phyloP scores from a whole-genome alignment of 2,329 filamentous ascomycete species.

The Hymenoscyphus occultus region DNA sequence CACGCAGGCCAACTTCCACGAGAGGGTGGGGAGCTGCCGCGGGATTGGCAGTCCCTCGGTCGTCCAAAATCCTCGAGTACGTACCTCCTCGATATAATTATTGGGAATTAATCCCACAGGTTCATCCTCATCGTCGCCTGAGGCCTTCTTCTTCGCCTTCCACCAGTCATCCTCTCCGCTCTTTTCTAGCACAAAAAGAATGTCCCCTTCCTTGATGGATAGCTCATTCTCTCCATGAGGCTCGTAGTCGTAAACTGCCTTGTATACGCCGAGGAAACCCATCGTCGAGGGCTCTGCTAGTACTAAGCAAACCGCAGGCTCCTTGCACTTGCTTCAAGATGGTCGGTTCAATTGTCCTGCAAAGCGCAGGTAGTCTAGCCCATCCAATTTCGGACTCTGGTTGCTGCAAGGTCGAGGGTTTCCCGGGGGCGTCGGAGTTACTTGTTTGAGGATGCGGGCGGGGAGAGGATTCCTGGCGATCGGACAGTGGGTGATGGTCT shows the following conservation, averaged over 20 bases:
- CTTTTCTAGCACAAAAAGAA: constrained; percentile 80
- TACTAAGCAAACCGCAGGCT: constrained; percentile 18
- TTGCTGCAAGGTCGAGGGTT: constrained; percentile 24
- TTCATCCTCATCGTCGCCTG: constrained; percentile 39
- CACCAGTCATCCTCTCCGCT: constrained; percentile 79
- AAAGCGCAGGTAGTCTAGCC: constrained; percentile 24
- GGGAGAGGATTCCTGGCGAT: neutral
- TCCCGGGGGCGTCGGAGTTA: constrained; percentile 5
- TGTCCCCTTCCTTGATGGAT: constrained; percentile 77
- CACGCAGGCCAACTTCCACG: neutral
- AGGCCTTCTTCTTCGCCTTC: constrained; percentile 46
- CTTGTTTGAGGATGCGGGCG: neutral
- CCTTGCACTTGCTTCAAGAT: constrained; percentile 23
- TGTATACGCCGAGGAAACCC: constrained; percentile 90
- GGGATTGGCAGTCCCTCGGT: neutral
- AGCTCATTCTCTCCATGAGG: constrained; percentile 86
- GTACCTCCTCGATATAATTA: constrained; percentile 93
- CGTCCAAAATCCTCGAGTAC: constrained; percentile 29
- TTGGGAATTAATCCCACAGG: constrained; percentile 63
- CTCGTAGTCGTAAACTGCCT: constrained; percentile 87
- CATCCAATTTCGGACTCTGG: constrained; percentile 30
- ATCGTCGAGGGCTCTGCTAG: constrained; percentile 46
- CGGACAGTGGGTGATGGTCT: neutral
- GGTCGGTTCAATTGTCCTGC: constrained; percentile 25
- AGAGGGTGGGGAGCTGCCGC: neutral